Conservation (phyloP, 2,329 filamentous ascomycete genomes). For the Calycina herbarum region DNA sequence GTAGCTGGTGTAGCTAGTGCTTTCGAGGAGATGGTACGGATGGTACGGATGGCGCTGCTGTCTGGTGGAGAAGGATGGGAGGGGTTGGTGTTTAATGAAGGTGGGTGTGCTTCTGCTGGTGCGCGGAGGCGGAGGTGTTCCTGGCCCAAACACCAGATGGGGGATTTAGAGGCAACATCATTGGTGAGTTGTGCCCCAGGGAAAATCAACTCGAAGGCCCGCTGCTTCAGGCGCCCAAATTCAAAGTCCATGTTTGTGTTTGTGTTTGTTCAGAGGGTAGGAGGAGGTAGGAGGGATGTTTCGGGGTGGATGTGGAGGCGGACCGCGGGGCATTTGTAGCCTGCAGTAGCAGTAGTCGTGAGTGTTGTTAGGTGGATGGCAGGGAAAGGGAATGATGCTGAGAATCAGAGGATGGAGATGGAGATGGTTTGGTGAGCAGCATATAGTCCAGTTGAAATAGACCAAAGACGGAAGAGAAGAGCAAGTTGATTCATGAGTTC, state of each 20-base stretch:
- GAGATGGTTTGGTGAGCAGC: not conserved
- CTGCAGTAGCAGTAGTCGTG: not conserved
- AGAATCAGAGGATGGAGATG: not conserved
- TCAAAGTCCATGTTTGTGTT: constrained; percentile 63
- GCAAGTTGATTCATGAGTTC: not conserved
- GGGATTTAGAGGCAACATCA: constrained; percentile 63
- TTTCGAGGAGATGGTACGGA: constrained; percentile 8
- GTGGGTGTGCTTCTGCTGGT: constrained; percentile 13
- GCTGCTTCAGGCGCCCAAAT: constrained; percentile 73
- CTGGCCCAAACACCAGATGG: constrained; percentile 81
- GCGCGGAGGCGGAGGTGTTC: constrained; percentile 48
- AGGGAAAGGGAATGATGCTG: not conserved
- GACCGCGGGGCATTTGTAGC: not conserved
- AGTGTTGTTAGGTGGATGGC: not conserved
- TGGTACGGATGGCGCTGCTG: constrained; percentile 12
- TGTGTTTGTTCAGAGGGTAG: not conserved
- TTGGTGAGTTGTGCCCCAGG: constrained; percentile 88
- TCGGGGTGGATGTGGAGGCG: not conserved
- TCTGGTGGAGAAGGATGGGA: constrained; percentile 20
- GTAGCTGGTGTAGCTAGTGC: constrained; percentile 32
- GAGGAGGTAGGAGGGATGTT: not conserved
- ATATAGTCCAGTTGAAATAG: not conserved
- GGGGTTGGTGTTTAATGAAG: not conserved
- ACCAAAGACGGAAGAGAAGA: not conserved
- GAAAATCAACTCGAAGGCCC: constrained; percentile 67